A percentile compares a stretch with the other conserved stretches of the same genome.
Conservation (phyloP, 495 filamentous ascomycete species). For the Penicillium macrosclerotiorum region DNA sequence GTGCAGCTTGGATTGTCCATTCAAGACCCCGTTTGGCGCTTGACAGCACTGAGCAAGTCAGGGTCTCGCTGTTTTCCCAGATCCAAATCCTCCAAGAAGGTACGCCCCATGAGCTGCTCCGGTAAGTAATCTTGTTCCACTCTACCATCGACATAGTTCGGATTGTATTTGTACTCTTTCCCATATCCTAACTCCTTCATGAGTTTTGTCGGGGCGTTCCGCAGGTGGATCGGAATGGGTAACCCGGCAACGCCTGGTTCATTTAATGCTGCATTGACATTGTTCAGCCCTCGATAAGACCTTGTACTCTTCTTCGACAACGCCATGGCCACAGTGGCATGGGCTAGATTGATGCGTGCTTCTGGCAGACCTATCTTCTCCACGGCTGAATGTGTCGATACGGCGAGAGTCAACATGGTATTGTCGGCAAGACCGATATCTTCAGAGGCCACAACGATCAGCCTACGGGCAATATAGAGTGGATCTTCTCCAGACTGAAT, state of each 20-base stretch:
- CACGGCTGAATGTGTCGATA: conserved; percentile 76
- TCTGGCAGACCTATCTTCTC: conserved; percentile 94
- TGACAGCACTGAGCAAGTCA: conserved; percentile 37
- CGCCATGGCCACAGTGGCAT: conserved; percentile 79
- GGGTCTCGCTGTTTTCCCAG: conserved; percentile 76
- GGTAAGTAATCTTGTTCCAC: conserved; percentile 91
- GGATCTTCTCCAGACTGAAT: conserved; percentile 95
- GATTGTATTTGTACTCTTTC: conserved; percentile 94
- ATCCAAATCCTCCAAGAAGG: conserved; percentile 80
- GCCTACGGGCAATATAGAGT: conserved; percentile 82
- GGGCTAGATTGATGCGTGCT: conserved; percentile 86
- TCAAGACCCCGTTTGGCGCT: too few species aligned
- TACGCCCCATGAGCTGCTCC: conserved; percentile 60
- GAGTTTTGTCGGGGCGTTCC: conserved; percentile 86
- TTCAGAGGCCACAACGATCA: conserved; percentile 89
- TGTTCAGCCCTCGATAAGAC: conserved; percentile 78
- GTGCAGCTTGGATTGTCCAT: too few species aligned
- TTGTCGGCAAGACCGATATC: conserved; percentile 93
- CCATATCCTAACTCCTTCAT: conserved; percentile 94
- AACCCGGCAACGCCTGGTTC: conserved; percentile 79
- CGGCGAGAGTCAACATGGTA: conserved; percentile 77
- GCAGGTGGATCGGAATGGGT: conserved; percentile 80
- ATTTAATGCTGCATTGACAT: conserved; percentile 67
- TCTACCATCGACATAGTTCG: conserved; percentile 78
- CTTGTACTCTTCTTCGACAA: conserved; percentile 82